Conservation (phyloP, 331 rosid species). For the Telfairia occidentalis region DNA sequence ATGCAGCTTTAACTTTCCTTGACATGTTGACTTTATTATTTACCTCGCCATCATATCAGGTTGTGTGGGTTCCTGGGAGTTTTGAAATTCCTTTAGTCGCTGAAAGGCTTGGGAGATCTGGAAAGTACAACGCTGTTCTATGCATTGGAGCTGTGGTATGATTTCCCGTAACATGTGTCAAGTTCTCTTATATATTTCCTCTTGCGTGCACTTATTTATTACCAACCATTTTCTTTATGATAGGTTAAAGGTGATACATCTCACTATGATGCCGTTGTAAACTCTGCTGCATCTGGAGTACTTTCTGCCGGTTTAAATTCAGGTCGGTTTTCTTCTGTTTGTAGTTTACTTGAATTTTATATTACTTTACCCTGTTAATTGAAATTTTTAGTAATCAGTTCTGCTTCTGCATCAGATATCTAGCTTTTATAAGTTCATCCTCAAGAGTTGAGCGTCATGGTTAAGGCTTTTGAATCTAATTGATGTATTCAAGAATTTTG, state of each 20-base stretch:
- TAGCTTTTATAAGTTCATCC: background rate
- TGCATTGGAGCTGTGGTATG: slow-evolving; percentile 98
- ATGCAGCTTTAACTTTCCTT: slow-evolving; percentile 5
- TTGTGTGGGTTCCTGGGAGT: slow-evolving; percentile 96
- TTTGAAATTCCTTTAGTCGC: slow-evolving; percentile 84
- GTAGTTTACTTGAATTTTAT: background rate
- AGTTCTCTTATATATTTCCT: background rate
- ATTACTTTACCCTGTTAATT: background rate
- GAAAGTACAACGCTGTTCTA: slow-evolving; percentile 62
- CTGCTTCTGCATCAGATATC: background rate
- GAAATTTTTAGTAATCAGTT: background rate
- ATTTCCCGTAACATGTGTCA: slow-evolving; percentile 1
- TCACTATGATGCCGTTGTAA: slow-evolving; percentile 87
- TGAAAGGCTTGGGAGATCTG: slow-evolving; percentile 55
- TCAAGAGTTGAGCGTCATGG: background rate
- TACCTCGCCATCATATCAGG: slow-evolving; percentile 33
- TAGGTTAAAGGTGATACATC: slow-evolving; percentile 90
- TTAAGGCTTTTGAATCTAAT: slow-evolving; percentile 1
- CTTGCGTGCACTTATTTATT: slow-evolving; percentile 6
- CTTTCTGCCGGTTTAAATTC: slow-evolving; percentile 74
- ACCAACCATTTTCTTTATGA: slow-evolving; percentile 13
- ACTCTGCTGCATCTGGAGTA: slow-evolving; percentile 87
- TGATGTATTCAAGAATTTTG: background rate
- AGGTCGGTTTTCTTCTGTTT: slow-evolving; percentile 32
- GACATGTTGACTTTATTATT: slow-evolving; percentile 4